phyloP scores from a whole-genome alignment of 345 rosid genomes.

The Arabis alpina region DNA sequence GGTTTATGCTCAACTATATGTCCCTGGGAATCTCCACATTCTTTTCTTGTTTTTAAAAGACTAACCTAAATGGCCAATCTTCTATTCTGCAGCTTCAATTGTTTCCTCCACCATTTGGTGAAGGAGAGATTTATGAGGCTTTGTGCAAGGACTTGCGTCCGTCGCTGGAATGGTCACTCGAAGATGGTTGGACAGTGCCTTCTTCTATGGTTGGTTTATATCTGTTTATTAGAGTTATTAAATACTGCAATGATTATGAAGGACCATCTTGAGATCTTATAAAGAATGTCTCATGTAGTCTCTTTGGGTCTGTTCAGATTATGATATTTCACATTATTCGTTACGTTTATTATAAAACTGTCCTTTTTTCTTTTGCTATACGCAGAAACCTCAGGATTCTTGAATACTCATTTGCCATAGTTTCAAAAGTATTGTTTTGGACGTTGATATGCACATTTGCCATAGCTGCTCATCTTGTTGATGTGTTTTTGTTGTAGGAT shows the following conservation, averaged over 20 bases:
- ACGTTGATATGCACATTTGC: conserved; percentile 11
- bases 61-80: not conserved
- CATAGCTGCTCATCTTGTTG: not conserved
- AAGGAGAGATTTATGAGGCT: conserved; percentile 26
- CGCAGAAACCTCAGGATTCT: not conserved
- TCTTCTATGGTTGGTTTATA: conserved; percentile 21
- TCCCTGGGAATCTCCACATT: too few relatives aligned
- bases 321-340: too few relatives aligned
- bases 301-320: too few relatives aligned
- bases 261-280: too few relatives aligned
- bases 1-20: too few relatives aligned
- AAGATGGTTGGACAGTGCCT: conserved; percentile 39
- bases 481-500: conserved; percentile 20
- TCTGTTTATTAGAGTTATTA: too few relatives aligned
- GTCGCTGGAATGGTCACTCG: conserved; percentile 28
- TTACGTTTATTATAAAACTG: too few relatives aligned
- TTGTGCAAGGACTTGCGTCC: conserved; percentile 31
- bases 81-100: conserved; percentile 29
- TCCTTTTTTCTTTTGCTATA: too few relatives aligned
- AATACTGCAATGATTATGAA: too few relatives aligned
- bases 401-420: too few relatives aligned
- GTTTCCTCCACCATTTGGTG: conserved; percentile 29
- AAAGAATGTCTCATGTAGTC: not conserved
- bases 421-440: not conserved
- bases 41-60: not conserved